These are phyloP conservation scores for Pseudoneurospora amorphoporcata DNA, from an alignment of 495 filamentous ascomycete genomes.

Conservation along the genomic window DNA sequence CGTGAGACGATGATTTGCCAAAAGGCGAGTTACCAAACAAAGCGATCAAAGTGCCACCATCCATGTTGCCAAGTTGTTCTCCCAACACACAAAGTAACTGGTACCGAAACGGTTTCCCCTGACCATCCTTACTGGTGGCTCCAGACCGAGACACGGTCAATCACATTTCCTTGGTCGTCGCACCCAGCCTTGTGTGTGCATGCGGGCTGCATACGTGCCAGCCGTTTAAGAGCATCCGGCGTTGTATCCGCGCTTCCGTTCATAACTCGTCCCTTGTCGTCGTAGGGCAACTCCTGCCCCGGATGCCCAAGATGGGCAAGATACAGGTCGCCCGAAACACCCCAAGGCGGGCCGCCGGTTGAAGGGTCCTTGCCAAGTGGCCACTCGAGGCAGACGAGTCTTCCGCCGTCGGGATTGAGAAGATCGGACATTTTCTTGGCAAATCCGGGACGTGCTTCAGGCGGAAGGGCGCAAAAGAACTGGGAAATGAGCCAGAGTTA, in stretches of 20 bases:
- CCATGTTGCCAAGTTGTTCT: background rate
- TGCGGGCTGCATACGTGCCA: slow-evolving; percentile 55
- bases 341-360: slow-evolving; percentile 60
- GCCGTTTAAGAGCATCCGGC: slow-evolving; percentile 44
- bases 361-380: slow-evolving; percentile 57
- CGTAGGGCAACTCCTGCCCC: slow-evolving; percentile 54
- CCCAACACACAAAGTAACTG: background rate
- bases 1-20: slow-evolving; percentile 12
- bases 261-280: slow-evolving; percentile 41
- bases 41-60: background rate
- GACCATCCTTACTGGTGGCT: slow-evolving; percentile 1
- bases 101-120: background rate
- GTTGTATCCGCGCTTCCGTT: slow-evolving; percentile 11
- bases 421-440: slow-evolving; percentile 54
- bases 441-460: slow-evolving; percentile 56
- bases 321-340: slow-evolving; percentile 52
- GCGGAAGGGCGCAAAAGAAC: slow-evolving; percentile 75
- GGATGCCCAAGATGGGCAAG: slow-evolving; percentile 54
- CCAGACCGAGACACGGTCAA: slow-evolving; percentile 52
- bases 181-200: slow-evolving; percentile 52
- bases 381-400: slow-evolving; percentile 72
- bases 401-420: slow-evolving; percentile 48
- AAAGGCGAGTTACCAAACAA: background rate
- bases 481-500: slow-evolving; percentile 15
- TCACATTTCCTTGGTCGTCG: slow-evolving; percentile 40